Base-by-base conservation (phyloP, 139 green algal species). In the Auxenochlorella pyrenoidosa region DNA sequence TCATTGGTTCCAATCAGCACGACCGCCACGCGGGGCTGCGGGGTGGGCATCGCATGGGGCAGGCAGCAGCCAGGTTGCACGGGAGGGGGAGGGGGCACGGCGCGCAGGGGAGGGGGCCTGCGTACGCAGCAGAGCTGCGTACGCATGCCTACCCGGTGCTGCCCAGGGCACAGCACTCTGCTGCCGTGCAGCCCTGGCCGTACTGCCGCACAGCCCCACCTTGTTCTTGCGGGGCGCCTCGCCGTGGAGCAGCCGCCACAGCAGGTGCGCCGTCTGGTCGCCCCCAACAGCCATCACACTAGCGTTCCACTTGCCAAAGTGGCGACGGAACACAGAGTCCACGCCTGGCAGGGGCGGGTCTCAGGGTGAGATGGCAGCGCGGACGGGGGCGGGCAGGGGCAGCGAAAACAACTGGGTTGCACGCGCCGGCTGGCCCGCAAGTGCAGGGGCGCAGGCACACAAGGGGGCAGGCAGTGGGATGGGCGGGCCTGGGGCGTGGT, bases 1-100 rank as follows among this genome's bases (percentile, higher is more conserved):
- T 94, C 89, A 86, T 93, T 93, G 22, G 91, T 93, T 18, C 91
- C 91, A 58, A 93, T 92, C 40, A 90, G 78, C 40, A 93, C 41
- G 38, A 93, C 80, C 0, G 58, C 80, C 30, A 88, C 70, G 28
- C 79, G 68, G 5, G 88, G 85, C 58, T 60, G 63, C 70, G 47
- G 18, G 70, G 15, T 10, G 70, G 47, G 70, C 1, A 44, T 34
- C 15, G n/a, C n/a, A 30, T 3, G 36, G 66, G 34, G 34, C 34
- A 76, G 70, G 70, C 63, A 26, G 22, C 22, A n/a, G 60, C 24
- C 22, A 54, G 47, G 32, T 16, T 3, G n/a, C 10, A 43, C 13
- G 10, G 3, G 47, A 54, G 10, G n/a, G 22, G 66, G 5, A 5
- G 12, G 2, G 68, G 36, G 68, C 15, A n/a, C 4, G 28, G 6